phyloP scores from a whole-genome alignment of 2,329 filamentous ascomycete species.

The Dothidotthia symphoricarpi region DNA sequence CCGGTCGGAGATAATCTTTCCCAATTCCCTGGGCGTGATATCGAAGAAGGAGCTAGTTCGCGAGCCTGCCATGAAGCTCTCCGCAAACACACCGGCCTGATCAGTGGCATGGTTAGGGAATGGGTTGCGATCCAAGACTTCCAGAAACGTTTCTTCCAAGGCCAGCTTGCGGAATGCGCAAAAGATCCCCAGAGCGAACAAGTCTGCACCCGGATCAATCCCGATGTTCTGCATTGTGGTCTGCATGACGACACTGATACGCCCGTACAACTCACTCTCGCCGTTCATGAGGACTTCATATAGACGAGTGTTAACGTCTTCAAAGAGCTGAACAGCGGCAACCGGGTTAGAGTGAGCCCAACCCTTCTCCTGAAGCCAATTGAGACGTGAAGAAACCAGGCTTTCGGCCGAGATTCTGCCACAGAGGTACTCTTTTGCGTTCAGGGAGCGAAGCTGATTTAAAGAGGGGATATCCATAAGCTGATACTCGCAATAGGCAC shows the following conservation, averaged over 20 bases:
- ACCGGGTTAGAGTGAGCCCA: background rate
- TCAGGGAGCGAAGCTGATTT: conserved; percentile 10
- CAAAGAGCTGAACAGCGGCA: conserved; percentile 1
- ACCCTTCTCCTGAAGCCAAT: conserved; percentile 5
- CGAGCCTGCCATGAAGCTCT: conserved; percentile 59
- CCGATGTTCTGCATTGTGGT: conserved; percentile 2
- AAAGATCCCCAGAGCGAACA: conserved; percentile 55
- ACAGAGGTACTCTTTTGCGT: conserved; percentile 13
- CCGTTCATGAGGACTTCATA: conserved; percentile 6
- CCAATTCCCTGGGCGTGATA: conserved; percentile 33
- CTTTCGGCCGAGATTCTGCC: conserved; percentile 8
- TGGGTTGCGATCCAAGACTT: conserved; percentile 59
- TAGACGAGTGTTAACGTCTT: conserved; percentile 1
- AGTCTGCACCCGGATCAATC: conserved; percentile 41
- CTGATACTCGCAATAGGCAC: conserved; percentile 9
- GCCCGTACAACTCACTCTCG: conserved; percentile 9
- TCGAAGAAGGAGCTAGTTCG: conserved; percentile 61
- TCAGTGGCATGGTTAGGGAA: conserved; percentile 57
- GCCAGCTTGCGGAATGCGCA: conserved; percentile 54
- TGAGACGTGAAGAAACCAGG: conserved; percentile 9
- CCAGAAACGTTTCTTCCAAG: conserved; percentile 59
- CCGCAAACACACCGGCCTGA: conserved; percentile 59
- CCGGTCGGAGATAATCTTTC: conserved; percentile 11
- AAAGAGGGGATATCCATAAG: conserved; percentile 14
- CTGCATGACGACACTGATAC: conserved; percentile 8